phyloP scores from a whole-genome alignment of 768 basidiomycete genomes.

The Leccinum sublutescens region DNA sequence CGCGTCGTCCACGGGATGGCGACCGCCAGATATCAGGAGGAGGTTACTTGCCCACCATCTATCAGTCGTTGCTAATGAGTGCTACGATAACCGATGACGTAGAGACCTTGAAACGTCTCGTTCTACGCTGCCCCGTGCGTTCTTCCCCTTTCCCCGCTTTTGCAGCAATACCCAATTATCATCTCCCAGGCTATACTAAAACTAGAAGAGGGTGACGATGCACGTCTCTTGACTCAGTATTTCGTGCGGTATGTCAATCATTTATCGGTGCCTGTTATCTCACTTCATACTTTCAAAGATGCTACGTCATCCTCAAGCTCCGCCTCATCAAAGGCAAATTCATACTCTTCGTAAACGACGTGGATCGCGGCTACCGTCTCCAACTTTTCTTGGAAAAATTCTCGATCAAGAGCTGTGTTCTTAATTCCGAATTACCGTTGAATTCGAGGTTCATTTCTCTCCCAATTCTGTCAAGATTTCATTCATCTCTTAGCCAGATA shows the following conservation, averaged over 20 bases:
- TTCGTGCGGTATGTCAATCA: conserved; percentile 57
- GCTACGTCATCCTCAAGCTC: conserved; percentile 95
- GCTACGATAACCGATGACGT: conserved; percentile 98
- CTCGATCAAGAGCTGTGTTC: conserved; percentile 91
- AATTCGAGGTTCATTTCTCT: conserved; percentile 68
- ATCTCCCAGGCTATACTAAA: conserved; percentile 72
- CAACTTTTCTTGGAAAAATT: conserved; percentile 98
- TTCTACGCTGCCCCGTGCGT: conserved; percentile 83
- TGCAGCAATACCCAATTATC: not conserved
- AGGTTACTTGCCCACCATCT: conserved; percentile 73
- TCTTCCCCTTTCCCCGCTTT: too few species aligned
- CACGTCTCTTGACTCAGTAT: conserved; percentile 81
- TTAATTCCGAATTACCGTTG: conserved; percentile 93
- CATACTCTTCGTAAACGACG: conserved; percentile 94
- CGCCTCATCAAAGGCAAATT: conserved; percentile 95
- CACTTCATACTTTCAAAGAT: conserved; percentile 42
- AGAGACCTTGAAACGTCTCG: conserved; percentile 83
- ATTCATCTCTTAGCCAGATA: conserved; percentile 52
- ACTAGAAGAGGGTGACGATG: conserved; percentile 84
- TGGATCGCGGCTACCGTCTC: conserved; percentile 90
- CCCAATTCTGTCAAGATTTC: not conserved
- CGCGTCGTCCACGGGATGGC: conserved; percentile 47
- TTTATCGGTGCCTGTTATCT: not conserved
- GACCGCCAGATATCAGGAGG: conserved; percentile 70
- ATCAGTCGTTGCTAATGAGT: conserved; percentile 94